These are phyloP conservation scores for Dendrobium chrysotoxum DNA, from an alignment of 106 monocot genomes.

Conservation along the genomic window DNA sequence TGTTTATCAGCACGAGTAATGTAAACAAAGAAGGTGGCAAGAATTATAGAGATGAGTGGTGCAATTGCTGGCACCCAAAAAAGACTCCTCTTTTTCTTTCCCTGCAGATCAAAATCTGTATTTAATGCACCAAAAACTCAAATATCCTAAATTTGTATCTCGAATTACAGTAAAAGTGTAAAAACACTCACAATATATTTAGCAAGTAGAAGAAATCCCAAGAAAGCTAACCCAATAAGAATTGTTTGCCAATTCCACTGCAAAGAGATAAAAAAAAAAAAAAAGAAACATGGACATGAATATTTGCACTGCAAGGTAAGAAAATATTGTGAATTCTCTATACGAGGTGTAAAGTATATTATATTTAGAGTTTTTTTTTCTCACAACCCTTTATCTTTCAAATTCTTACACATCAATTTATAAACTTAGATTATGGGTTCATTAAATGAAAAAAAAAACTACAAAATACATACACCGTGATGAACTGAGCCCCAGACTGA, in stretches of 20 bases:
- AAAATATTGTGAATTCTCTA: neutral
- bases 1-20: constrained; percentile 53
- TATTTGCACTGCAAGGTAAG: neutral
- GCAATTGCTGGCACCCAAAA: constrained; percentile 80
- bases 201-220: constrained; percentile 48
- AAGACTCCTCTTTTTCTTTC: constrained; percentile 57
- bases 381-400: neutral
- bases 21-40: constrained; percentile 58
- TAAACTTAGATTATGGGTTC: neutral
- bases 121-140: neutral
- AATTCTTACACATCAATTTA: neutral
- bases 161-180: neutral
- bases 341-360: neutral
- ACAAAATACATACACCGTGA: constrained; percentile 30
- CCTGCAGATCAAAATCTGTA: constrained; percentile 24
- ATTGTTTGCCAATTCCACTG: constrained; percentile 87
- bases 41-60: constrained; percentile 55
- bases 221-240: constrained; percentile 41
- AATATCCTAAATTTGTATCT: neutral
- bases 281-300: neutral
- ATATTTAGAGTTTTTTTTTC: neutral
- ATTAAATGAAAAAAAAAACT: neutral
- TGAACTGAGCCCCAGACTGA: constrained; percentile 43
- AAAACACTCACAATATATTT: constrained; percentile 64
- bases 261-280: too few relatives aligned